phyloP scores from a whole-genome alignment of 1,139 yeast genomes.

The Meyerozyma athensensis region DNA sequence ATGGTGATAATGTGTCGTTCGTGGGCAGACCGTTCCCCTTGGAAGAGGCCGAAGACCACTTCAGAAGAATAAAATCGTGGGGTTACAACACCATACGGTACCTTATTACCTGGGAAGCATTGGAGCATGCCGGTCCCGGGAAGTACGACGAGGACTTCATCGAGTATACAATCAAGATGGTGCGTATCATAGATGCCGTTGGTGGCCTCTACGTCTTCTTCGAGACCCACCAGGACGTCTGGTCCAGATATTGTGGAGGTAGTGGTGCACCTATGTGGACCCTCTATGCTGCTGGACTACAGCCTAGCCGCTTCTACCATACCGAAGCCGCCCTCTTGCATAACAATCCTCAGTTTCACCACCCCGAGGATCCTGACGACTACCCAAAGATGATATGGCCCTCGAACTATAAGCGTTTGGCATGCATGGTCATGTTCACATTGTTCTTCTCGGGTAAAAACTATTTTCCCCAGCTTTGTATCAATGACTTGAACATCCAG shows the following conservation, averaged over 20 bases:
- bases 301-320: conserved; percentile 60
- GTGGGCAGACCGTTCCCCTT: conserved; percentile 79
- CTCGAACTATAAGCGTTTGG: conserved; percentile 75
- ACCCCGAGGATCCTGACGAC: conserved; percentile 27
- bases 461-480: conserved; percentile 65
- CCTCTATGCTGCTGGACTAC: conserved; percentile 85
- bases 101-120: conserved; percentile 86
- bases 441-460: conserved; percentile 73
- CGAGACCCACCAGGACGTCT: conserved; percentile 92
- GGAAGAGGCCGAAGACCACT: conserved; percentile 65
- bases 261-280: conserved; percentile 98
- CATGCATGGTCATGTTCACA: conserved; percentile 79
- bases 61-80: conserved; percentile 66
- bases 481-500: conserved; percentile 74
- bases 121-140: conserved; percentile 88
- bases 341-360: conserved; percentile 38
- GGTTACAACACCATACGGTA: conserved; percentile 80
- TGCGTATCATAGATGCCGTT: conserved; percentile 51
- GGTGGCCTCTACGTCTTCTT: conserved; percentile 79
- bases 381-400: conserved; percentile 94
- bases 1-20: conserved; percentile 71
- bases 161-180: conserved; percentile 60
- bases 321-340: conserved; percentile 80
- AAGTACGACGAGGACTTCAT: conserved; percentile 73
- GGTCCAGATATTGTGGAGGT: conserved; percentile 92